Conservation (phyloP, 83 land plant species). For the Isoetes engelmannii region DNA sequence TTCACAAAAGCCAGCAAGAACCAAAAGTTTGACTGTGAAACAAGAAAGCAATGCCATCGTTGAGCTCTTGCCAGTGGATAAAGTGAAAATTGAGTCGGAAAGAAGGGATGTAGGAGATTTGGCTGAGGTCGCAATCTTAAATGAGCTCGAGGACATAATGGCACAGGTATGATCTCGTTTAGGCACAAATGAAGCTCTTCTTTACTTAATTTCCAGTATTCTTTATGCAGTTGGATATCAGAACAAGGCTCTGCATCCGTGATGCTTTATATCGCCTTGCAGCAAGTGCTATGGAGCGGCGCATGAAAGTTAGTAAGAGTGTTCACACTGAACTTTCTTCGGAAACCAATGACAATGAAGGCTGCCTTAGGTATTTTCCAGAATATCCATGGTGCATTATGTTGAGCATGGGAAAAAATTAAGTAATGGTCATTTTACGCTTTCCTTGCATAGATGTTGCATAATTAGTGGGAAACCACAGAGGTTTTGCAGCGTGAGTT, state of each 20-base stretch:
- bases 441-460: slow-evolving; percentile 3
- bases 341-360: slow-evolving; percentile 10
- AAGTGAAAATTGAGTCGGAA: no score
- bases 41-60: no score
- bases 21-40: no score
- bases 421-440: slow-evolving; percentile 9
- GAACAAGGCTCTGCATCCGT: slow-evolving; percentile 27
- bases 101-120: no score
- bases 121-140: no score
- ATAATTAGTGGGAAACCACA: background rate
- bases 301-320: slow-evolving; percentile 11
- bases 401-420: slow-evolving; percentile 14
- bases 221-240: slow-evolving; percentile 25
- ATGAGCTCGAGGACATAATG: no score
- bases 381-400: slow-evolving; percentile 13
- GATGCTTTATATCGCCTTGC: slow-evolving; percentile 31
- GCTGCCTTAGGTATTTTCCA: slow-evolving; percentile 8
- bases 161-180: no score
- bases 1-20: no score
- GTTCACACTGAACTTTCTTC: slow-evolving; percentile 13
- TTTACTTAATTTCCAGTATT: background rate
- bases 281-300: slow-evolving; percentile 23
- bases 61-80: no score
- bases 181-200: no score
- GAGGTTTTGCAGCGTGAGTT: background rate